Evolutionary conservation across 2,329 filamentous ascomycete genomes (phyloP), one percentile per base, ranked within the genome.

Genomic region (Zymoseptoria brevis): DNA sequence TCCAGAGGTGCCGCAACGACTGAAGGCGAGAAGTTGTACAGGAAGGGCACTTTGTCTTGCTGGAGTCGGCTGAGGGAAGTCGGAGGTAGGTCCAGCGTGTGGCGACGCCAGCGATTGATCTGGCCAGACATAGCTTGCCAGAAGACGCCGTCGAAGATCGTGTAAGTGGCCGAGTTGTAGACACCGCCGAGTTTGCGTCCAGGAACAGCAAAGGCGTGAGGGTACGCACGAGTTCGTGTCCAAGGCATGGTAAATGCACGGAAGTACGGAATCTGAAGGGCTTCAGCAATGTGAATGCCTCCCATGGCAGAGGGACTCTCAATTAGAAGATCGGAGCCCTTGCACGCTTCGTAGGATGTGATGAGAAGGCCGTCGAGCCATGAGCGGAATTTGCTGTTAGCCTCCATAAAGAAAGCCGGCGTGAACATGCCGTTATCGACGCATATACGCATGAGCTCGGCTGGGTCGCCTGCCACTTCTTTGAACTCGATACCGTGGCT

Each of bases 341-440:
- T 85, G 69, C 93, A 97, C 1, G 90, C 90, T 50, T 77, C 75
- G 85, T 88, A 97, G 0, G 91, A 87, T 16, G 90, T 92, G 16
- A 81, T 81, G 41, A 96, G 83, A 21, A 99, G 82, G 50, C 90
- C 88, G 67, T 97, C 92, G 19, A 99, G 86, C 92, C 94, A 99
- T n/a, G 86, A 87, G 57, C 94, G 87, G 75, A 97, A 96, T 66
- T 89, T 92, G 6, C 83, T 80, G 60, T 89, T 93, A 45, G 93
- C 92, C 73, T 96, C 92, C 60, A 84, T 87, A 57, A 99, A 77
- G 74, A 99, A 99, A 0, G 89, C 87, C 68, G 88, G 88, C 0
- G 94, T 97, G 71, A 99, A 99, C 76, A 96, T 97, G 68, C 94
- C 94, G 70, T 97, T 90, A 71, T 97, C 91, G 54, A 97, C 93